Evolutionary conservation across 1,284 basidiomycete genomes (phyloP).

Genomic region (Sutorius eximius): DNA sequence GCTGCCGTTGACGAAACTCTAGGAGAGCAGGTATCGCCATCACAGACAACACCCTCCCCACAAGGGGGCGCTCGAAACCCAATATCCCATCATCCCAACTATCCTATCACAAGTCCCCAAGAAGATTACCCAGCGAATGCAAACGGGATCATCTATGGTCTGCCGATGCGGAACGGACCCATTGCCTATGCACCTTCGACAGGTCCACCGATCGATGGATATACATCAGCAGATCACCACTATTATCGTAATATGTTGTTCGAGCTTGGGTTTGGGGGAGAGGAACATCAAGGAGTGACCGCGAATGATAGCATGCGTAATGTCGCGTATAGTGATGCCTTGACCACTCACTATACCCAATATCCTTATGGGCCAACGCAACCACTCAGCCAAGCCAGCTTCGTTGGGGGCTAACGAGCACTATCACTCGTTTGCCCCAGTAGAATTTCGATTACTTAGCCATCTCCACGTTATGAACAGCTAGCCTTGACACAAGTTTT

Average conservation of each 20-base stretch:
- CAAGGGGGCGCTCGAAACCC: conserved; percentile 15
- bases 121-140: conserved; percentile 23
- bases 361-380: conserved; percentile 34
- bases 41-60: conserved; percentile 29
- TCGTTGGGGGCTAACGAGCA: conserved; percentile 23
- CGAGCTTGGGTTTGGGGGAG: conserved; percentile 61
- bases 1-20: conserved; percentile 7
- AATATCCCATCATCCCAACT: conserved; percentile 17
- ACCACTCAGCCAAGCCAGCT: conserved; percentile 23
- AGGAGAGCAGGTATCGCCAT: conserved; percentile 26
- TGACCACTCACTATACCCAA: conserved; percentile 32
- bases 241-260: conserved; percentile 73
- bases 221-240: conserved; percentile 52
- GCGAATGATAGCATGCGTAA: conserved; percentile 28
- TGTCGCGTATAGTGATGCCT: conserved; percentile 24
- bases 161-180: conserved; percentile 15
- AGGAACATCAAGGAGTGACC: conserved; percentile 33
- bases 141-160: conserved; percentile 17
- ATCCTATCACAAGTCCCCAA: conserved; percentile 18
- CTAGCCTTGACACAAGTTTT: conserved; percentile 16
- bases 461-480: conserved; percentile 9
- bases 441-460: conserved; percentile 7
- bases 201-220: conserved; percentile 20
- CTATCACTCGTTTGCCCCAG: background rate
- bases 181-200: conserved; percentile 17